A percentile compares a stretch with the other conserved stretches of the same genome.
Evolutionary conservation across 2,329 filamentous ascomycete species (phyloP).

Genomic region (Lasiodiplodia sp.): DNA sequence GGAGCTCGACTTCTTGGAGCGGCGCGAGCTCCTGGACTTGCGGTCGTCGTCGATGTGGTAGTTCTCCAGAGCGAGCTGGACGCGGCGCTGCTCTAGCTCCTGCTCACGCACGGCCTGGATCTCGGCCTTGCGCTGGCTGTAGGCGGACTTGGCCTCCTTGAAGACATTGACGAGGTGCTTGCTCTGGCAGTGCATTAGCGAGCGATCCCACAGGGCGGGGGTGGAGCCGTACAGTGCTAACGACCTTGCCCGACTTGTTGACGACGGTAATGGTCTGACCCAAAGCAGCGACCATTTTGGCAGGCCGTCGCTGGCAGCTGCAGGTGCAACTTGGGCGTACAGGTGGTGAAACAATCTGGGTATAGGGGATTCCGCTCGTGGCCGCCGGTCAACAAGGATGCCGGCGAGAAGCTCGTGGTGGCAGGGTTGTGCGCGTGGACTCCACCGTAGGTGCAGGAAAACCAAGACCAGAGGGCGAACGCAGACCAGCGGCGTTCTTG

Average conservation of each 20-base stretch:
- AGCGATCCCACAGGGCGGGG: conserved; percentile 27
- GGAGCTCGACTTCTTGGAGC: conserved; percentile 28
- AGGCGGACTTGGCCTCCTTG: conserved; percentile 88
- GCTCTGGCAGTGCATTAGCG: conserved; percentile 63
- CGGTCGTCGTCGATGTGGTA: conserved; percentile 52
- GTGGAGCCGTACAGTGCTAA: conserved; percentile 75
- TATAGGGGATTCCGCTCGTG: conserved; percentile 17
- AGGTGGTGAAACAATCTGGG: conserved; percentile 29
- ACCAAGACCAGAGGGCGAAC: conserved; percentile 13
- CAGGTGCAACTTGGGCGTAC: conserved; percentile 26
- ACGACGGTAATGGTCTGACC: conserved; percentile 86
- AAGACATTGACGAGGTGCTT: conserved; percentile 91
- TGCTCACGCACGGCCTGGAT: conserved; percentile 74
- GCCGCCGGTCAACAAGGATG: conserved; percentile 26
- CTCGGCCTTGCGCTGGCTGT: conserved; percentile 85
- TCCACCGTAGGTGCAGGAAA: conserved; percentile 21
- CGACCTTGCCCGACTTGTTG: conserved; percentile 89
- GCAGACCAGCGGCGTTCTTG: conserved; percentile 20
- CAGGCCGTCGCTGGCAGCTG: conserved; percentile 19
- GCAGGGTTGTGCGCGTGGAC: conserved; percentile 22
- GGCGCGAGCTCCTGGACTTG: conserved; percentile 37
- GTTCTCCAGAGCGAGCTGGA: conserved; percentile 65
- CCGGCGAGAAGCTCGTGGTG: conserved; percentile 19
- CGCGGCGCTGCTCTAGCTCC: conserved; percentile 62
- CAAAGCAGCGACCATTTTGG: conserved; percentile 38